Evolutionary conservation across 148 eudicot species (phyloP).

Genomic region (Vaccinium myrtillus): DNA sequence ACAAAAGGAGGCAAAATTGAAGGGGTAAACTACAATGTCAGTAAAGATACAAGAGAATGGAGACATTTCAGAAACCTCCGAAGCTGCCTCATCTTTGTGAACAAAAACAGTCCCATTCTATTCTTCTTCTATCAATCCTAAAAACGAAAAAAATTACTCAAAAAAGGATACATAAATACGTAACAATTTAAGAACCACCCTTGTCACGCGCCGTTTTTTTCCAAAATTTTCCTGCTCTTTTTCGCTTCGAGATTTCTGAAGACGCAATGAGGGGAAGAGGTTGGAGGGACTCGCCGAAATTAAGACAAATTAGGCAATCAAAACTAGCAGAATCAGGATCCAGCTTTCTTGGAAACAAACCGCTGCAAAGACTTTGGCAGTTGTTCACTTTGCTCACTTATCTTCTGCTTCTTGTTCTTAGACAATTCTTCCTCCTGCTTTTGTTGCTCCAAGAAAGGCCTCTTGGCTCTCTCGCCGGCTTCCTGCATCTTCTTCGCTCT

Average conservation of each 20-base stretch:
- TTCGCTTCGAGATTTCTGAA: background rate
- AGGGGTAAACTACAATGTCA: too few species aligned
- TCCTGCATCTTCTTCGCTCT: constrained; percentile 54
- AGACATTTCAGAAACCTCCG: background rate
- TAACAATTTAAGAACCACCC: background rate
- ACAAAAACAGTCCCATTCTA: background rate
- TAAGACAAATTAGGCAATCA: background rate
- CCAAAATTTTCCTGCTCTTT: background rate
- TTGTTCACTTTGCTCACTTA: constrained; percentile 29
- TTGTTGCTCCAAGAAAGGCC: constrained; percentile 56
- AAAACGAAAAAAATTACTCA: background rate
- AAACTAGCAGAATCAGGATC: constrained; percentile 11
- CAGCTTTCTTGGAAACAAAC: constrained; percentile 51
- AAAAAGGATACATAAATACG: background rate
- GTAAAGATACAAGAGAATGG: too few species aligned
- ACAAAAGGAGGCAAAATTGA: too few species aligned
- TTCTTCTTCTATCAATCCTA: background rate
- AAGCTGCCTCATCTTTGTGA: background rate
- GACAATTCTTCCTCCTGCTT: constrained; percentile 36
- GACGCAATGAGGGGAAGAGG: background rate
- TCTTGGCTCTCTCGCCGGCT: constrained; percentile 50
- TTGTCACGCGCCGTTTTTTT: background rate
- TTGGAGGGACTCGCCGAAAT: background rate
- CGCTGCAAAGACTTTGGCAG: constrained; percentile 71
- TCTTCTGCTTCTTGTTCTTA: constrained; percentile 52